A percentile compares a stretch with the other conserved stretches of the same genome.
phyloP scores from a whole-genome alignment of 164 flowering plant genomes.

The Macadamia tetraphylla region DNA sequence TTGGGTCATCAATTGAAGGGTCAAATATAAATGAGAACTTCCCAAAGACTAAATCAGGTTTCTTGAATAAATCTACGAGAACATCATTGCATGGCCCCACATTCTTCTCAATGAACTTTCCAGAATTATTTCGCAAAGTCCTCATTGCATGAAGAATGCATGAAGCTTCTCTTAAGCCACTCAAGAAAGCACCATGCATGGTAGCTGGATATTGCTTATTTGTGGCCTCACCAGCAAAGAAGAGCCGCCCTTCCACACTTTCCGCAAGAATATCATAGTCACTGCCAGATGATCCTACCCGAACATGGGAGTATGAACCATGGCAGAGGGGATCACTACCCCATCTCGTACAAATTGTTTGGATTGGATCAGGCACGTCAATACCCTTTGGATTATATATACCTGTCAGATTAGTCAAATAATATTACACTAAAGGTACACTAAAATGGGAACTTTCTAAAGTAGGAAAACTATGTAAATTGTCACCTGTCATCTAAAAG shows the following conservation, averaged over 20 bases:
- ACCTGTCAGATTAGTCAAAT: conserved; percentile 36
- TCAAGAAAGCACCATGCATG: conserved; percentile 96
- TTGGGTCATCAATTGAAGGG: conserved; percentile 44
- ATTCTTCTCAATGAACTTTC: conserved; percentile 30
- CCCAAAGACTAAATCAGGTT: conserved; percentile 71
- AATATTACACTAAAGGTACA: conserved; percentile 8
- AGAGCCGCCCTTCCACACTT: conserved; percentile 63
- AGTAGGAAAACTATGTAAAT: neutral
- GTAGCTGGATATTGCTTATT: conserved; percentile 82
- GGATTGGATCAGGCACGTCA: conserved; percentile 84
- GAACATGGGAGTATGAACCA: conserved; percentile 93
- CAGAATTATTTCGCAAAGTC: conserved; percentile 22
- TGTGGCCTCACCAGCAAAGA: conserved; percentile 98
- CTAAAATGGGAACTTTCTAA: neutral
- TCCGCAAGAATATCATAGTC: conserved; percentile 91
- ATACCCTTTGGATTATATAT: conserved; percentile 76
- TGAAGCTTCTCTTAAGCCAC: conserved; percentile 63
- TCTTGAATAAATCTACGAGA: conserved; percentile 51
- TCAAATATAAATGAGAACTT: conserved; percentile 57
- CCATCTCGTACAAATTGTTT: conserved; percentile 89
- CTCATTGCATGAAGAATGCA: conserved; percentile 42
- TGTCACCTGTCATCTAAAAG: conserved; percentile 20
- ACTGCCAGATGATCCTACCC: conserved; percentile 73
- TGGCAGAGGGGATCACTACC: conserved; percentile 74
- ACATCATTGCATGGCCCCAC: conserved; percentile 37